These are phyloP conservation scores for Hypholoma sublateritium DNA, from an alignment of 768 basidiomycete species.

Conservation along the genomic window DNA sequence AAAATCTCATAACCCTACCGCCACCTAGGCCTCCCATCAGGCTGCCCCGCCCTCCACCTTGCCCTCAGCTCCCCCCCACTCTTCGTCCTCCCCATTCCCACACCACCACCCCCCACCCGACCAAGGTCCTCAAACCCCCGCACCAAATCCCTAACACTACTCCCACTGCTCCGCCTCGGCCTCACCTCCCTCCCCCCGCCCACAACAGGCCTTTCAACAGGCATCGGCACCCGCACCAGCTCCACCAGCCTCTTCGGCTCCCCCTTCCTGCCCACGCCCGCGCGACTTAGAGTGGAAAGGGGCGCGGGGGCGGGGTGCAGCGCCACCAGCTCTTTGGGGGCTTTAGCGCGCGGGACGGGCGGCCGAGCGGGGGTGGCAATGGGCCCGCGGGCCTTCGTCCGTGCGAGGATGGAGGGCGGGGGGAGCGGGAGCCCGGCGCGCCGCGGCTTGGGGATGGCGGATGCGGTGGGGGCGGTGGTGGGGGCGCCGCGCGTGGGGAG, in stretches of 20 bases:
- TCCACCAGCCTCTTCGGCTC: slow-evolving; percentile 52
- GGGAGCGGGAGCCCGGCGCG: slow-evolving; percentile 56
- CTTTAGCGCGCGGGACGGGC: slow-evolving; percentile 40
- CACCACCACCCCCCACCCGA: slow-evolving; percentile 7
- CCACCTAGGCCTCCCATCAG: slow-evolving; percentile 14
- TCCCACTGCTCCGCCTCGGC: slow-evolving; percentile 60
- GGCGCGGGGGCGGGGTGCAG: slow-evolving; percentile 56
- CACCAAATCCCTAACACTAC: slow-evolving; percentile 74
- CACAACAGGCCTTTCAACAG: slow-evolving; percentile 18
- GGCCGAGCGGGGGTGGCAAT: slow-evolving; percentile 59
- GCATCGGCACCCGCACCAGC: slow-evolving; percentile 45
- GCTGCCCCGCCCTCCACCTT: background rate
- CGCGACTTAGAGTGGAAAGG: slow-evolving; percentile 16
- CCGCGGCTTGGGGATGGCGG: slow-evolving; percentile 17
- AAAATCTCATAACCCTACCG: too few relatives aligned
- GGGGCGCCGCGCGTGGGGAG: slow-evolving; percentile 32
- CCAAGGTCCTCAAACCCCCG: slow-evolving; percentile 55
- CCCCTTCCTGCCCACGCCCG: slow-evolving; percentile 42
- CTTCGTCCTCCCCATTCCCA: slow-evolving; percentile 28
- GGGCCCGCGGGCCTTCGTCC: slow-evolving; percentile 43
- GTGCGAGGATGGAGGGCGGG: slow-evolving; percentile 49
- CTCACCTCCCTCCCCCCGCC: slow-evolving; percentile 14
- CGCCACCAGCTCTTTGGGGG: slow-evolving; percentile 66
- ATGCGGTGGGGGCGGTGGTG: background rate
- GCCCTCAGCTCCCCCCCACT: slow-evolving; percentile 31